A percentile compares a stretch with the other conserved stretches of the same genome.
These are phyloP conservation scores for Yamadazyma insecticola DNA, from an alignment of 805 yeast species.

Conservation along the genomic window DNA sequence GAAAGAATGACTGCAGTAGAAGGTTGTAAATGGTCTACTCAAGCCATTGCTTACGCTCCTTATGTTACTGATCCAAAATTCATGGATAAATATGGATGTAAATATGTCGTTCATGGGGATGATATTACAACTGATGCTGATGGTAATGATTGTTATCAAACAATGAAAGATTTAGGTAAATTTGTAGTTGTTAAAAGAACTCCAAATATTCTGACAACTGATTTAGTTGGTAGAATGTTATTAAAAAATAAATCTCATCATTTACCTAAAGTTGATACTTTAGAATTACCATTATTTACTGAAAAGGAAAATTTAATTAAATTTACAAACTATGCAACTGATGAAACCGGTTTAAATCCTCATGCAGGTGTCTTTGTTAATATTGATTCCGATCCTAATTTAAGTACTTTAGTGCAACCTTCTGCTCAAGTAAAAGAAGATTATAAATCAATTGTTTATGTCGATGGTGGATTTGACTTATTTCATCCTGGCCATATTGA, in stretches of 20 bases:
- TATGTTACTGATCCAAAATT: conserved; percentile 86
- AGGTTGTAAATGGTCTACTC: conserved; percentile 86
- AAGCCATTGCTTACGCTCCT: conserved; percentile 74
- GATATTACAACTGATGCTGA: conserved; percentile 95
- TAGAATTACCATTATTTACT: conserved; percentile 23
- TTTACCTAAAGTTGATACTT: conserved; percentile 16
- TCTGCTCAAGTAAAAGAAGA: conserved; percentile 13
- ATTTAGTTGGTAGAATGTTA: conserved; percentile 85
- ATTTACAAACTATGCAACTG: conserved; percentile 57
- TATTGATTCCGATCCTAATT: conserved; percentile 17
- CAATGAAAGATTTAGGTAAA: conserved; percentile 77
- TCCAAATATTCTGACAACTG: conserved; percentile 92
- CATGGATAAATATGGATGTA: conserved; percentile 69
- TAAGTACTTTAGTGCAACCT: conserved; percentile 33
- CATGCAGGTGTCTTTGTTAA: conserved; percentile 56
- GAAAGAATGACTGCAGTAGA: conserved; percentile 84
- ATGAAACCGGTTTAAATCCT: conserved; percentile 50
- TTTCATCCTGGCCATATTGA: conserved; percentile 92
- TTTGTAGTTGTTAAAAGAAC: conserved; percentile 91
- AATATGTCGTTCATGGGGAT: conserved; percentile 97
- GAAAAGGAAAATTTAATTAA: conserved; percentile 34
- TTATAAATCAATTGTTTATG: conserved; percentile 40
- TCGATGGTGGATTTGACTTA: conserved; percentile 86
- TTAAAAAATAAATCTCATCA: conserved; percentile 58
- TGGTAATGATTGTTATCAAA: conserved; percentile 89